Percentiles rank a stretch among this genome's conserved stretches.
phyloP scores from a whole-genome alignment of 1,139 yeast genomes.

The Sugiyamaella novakii region DNA sequence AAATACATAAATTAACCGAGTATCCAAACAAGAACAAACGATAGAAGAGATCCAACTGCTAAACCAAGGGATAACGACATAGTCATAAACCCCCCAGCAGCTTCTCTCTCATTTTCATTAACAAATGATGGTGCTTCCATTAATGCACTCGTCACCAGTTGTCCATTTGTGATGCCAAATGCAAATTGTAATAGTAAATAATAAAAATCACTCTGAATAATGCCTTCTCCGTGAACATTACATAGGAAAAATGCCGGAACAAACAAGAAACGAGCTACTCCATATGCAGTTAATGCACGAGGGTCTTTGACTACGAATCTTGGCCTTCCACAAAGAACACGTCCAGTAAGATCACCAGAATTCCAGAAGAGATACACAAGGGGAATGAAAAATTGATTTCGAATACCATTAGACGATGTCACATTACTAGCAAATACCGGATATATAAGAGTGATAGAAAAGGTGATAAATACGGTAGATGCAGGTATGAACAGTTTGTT shows the following conservation, averaged over 20 bases:
- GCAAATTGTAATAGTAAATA: conserved; percentile 69
- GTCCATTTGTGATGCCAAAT: conserved; percentile 90
- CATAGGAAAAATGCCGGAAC: conserved; percentile 52
- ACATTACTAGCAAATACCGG: conserved; percentile 87
- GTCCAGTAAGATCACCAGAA: conserved; percentile 78
- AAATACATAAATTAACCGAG: conserved; percentile 8
- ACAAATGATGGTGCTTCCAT: conserved; percentile 70
- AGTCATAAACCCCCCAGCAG: conserved; percentile 92
- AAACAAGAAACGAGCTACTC: conserved; percentile 53
- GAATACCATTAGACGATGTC: conserved; percentile 54
- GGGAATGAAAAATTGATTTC: conserved; percentile 62
- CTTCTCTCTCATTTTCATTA: conserved; percentile 71
- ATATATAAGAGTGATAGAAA: conserved; percentile 75
- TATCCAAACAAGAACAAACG: conserved; percentile 61
- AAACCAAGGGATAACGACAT: conserved; percentile 74
- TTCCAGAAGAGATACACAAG: conserved; percentile 84
- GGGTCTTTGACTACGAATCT: conserved; percentile 40
- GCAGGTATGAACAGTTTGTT: conserved; percentile 63
- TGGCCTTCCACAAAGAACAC: conserved; percentile 62
- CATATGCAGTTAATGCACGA: conserved; percentile 28
- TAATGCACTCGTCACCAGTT: conserved; percentile 74
- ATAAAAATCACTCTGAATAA: conserved; percentile 61
- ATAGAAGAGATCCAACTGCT: conserved; percentile 72
- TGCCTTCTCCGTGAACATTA: conserved; percentile 53
- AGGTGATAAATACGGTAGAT: conserved; percentile 70